These are phyloP conservation scores for Eucalyptus rudis DNA, from an alignment of 345 rosid species.

Conservation along the genomic window DNA sequence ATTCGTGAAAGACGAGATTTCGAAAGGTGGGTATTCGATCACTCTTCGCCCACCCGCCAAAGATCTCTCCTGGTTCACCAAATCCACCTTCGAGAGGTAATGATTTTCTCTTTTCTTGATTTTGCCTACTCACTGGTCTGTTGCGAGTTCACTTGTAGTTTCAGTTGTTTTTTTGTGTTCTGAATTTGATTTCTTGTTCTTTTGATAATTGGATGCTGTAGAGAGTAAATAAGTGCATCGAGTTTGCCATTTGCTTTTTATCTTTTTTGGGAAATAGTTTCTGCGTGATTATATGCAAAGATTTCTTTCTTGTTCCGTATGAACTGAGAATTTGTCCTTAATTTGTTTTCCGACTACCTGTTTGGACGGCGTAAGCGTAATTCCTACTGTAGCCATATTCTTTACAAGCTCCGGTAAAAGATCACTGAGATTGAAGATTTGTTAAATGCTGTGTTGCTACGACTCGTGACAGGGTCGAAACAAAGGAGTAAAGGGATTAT, in stretches of 20 bases:
- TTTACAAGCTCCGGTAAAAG: background rate
- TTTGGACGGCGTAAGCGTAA: background rate
- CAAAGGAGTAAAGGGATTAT: background rate
- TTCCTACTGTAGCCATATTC: background rate
- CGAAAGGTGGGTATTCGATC: slow-evolving; percentile 80
- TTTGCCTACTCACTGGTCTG: background rate
- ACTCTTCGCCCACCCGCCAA: slow-evolving; percentile 41
- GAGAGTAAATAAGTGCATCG: background rate
- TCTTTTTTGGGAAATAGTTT: background rate
- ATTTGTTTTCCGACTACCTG: background rate
- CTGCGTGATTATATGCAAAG: background rate
- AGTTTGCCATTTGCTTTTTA: background rate
- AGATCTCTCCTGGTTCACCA: slow-evolving; percentile 68
- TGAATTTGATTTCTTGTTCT: background rate
- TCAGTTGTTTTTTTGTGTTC: background rate
- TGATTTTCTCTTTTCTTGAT: background rate
- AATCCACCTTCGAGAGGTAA: slow-evolving; percentile 77
- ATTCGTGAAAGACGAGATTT: slow-evolving; percentile 69
- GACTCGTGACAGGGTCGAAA: background rate
- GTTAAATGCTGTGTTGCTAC: background rate
- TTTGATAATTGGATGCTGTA: background rate
- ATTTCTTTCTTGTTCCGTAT: background rate
- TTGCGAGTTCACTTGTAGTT: background rate
- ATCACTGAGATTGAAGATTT: background rate
- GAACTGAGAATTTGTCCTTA: background rate